Percentiles rank a stretch among this genome's conserved stretches.
phyloP scores from a whole-genome alignment of 1,284 basidiomycete genomes.

The Ustilago shanxiensis region DNA sequence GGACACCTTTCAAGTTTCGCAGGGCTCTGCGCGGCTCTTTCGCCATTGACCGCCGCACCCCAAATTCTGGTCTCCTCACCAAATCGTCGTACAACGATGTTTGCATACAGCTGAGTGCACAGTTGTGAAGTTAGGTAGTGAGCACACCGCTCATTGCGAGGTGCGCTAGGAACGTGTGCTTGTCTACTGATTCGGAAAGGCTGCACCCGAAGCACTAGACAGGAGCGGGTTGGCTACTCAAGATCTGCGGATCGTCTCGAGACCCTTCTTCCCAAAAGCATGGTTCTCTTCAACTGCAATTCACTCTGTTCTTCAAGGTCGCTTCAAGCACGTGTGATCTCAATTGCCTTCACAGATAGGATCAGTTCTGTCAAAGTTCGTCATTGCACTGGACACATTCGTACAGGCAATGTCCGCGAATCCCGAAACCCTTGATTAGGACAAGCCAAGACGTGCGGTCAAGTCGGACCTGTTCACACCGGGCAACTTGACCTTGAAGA shows the following conservation, averaged over 20 bases:
- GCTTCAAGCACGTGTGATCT: neutral
- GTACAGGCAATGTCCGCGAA: neutral
- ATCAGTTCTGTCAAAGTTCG: neutral
- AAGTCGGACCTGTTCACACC: slow-evolving; percentile 60
- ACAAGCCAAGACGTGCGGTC: slow-evolving; percentile 32
- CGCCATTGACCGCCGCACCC: neutral
- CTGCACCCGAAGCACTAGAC: slow-evolving; percentile 4
- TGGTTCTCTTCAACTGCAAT: neutral
- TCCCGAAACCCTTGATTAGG: neutral
- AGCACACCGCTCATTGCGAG: neutral
- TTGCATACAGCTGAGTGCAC: too few relatives aligned
- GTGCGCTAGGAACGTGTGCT: slow-evolving; percentile 27
- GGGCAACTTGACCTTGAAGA: slow-evolving; percentile 78
- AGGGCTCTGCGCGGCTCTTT: neutral
- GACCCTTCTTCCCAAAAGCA: slow-evolving; percentile 2
- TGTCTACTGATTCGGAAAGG: slow-evolving; percentile 9
- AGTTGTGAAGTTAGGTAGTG: neutral
- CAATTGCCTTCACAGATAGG: neutral
- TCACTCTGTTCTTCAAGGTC: neutral
- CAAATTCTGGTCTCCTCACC: too few relatives aligned
- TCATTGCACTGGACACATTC: neutral
- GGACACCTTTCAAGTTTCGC: slow-evolving; percentile 28
- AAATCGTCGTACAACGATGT: too few relatives aligned
- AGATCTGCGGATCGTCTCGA: slow-evolving; percentile 2
- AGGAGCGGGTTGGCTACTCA: neutral